These are phyloP conservation scores for Erysimum pusillum DNA, from an alignment of 441 rosid genomes.

Conservation along the genomic window DNA sequence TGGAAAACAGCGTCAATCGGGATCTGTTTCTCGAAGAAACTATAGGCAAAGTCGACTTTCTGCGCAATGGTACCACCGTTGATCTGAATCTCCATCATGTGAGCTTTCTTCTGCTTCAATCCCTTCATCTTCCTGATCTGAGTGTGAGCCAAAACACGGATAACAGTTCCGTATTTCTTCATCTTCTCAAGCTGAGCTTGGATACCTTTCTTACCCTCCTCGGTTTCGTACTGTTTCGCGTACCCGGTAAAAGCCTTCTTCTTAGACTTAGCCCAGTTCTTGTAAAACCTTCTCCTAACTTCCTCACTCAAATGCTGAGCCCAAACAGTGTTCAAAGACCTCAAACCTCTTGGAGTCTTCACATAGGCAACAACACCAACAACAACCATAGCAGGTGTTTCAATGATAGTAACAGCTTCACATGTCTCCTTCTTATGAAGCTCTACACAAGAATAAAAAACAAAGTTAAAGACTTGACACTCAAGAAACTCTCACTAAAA, in stretches of 20 bases:
- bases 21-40: no score
- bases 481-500: not conserved
- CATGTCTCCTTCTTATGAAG: constrained; percentile 81
- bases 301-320: constrained; percentile 76
- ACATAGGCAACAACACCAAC: constrained; percentile 77
- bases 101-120: no score
- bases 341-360: constrained; percentile 70
- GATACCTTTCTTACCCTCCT: constrained; percentile 61
- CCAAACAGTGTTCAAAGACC: constrained; percentile 65
- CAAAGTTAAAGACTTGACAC: not conserved
- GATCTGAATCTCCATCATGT: no score
- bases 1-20: no score
- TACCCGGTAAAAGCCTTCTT: constrained; percentile 70
- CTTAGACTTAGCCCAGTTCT: constrained; percentile 74
- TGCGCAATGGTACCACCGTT: no score
- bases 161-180: constrained; percentile 67
- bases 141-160: constrained; percentile 74
- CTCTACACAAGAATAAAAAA: no score
- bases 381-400: constrained; percentile 73
- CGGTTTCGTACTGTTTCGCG: constrained; percentile 58
- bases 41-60: no score
- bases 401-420: constrained; percentile 69
- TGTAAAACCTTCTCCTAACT: constrained; percentile 70
- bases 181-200: constrained; percentile 66
- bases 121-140: no score